These are phyloP conservation scores for Colletotrichum karsti DNA, from an alignment of 2,329 filamentous ascomycete species.

Conservation along the genomic window DNA sequence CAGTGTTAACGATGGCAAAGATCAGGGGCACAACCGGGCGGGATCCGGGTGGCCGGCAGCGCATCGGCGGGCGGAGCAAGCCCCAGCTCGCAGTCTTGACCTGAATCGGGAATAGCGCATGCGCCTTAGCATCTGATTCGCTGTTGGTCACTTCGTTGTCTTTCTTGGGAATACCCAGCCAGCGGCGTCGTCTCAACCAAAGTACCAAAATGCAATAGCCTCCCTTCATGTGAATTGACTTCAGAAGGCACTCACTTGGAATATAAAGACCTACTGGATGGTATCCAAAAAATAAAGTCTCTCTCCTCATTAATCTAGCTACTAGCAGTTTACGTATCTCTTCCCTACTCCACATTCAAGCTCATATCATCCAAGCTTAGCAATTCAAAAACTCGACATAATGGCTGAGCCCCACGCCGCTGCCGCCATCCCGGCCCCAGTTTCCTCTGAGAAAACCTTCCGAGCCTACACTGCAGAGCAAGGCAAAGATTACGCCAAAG, in stretches of 20 bases:
- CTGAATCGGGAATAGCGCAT: slow-evolving; percentile 20
- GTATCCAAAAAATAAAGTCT: not conserved
- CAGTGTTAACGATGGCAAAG: too few relatives aligned
- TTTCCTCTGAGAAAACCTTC: slow-evolving; percentile 47
- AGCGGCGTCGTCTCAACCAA: too few relatives aligned
- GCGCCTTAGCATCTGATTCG: not conserved
- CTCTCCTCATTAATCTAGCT: too few relatives aligned
- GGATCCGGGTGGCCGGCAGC: not conserved
- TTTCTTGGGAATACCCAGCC: not conserved
- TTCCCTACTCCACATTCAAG: too few relatives aligned
- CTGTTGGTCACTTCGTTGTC: not conserved
- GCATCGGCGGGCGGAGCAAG: not conserved
- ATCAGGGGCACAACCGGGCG: not conserved
- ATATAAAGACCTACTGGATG: slow-evolving; percentile 5
- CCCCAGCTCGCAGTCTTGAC: slow-evolving; percentile 28
- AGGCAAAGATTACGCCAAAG: slow-evolving; percentile 51
- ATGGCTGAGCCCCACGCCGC: slow-evolving; percentile 3
- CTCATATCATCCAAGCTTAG: too few relatives aligned
- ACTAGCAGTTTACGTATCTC: too few relatives aligned
- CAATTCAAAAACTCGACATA: too few relatives aligned
- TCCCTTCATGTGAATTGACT: not conserved
- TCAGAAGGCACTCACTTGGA: not conserved
- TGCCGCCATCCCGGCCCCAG: not conserved
- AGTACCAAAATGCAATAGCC: not conserved
- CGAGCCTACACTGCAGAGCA: slow-evolving; percentile 51